Percentiles rank a stretch among this genome's conserved stretches.
Evolutionary conservation across 805 yeast species (phyloP).

Genomic region (Schwanniomyces occidentalis): DNA sequence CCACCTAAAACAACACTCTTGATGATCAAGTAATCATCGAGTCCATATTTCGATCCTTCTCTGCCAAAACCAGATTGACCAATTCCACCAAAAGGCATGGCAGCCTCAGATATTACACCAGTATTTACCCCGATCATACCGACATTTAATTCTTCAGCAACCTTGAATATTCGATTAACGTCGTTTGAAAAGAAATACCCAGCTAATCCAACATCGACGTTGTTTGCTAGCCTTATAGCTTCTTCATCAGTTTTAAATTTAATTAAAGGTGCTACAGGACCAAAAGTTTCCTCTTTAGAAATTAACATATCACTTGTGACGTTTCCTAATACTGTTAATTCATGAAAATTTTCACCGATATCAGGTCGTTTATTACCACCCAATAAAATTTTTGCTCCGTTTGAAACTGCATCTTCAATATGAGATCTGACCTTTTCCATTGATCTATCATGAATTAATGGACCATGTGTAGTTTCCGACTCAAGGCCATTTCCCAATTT

Average conservation of each 20-base stretch:
- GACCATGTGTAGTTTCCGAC: constrained; percentile 68
- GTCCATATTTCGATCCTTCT: constrained; percentile 63
- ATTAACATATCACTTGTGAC: constrained; percentile 59
- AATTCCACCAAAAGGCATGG: constrained; percentile 62
- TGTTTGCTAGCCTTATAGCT: constrained; percentile 62
- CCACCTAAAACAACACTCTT: constrained; percentile 62
- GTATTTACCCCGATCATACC: constrained; percentile 87
- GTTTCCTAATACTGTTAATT: constrained; percentile 65
- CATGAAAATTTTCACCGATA: constrained; percentile 64
- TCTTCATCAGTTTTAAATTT: constrained; percentile 65
- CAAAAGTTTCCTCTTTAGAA: constrained; percentile 74
- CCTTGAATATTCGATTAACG: constrained; percentile 52
- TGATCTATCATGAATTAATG: constrained; percentile 65
- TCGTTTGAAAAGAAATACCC: constrained; percentile 69
- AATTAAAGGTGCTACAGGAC: constrained; percentile 74
- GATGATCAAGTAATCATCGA: constrained; percentile 58
- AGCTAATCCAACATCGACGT: constrained; percentile 71
- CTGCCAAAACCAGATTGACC: constrained; percentile 71
- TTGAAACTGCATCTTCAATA: constrained; percentile 61
- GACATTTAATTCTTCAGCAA: constrained; percentile 66
- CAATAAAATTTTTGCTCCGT: constrained; percentile 61
- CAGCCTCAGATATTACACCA: constrained; percentile 66
- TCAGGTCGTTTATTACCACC: constrained; percentile 61
- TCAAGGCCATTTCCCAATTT: constrained; percentile 65
- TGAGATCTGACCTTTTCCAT: constrained; percentile 61